Evolutionary conservation across 208 protist species (phyloP).

Genomic region (Acanthamoeba lenticulata): DNA sequence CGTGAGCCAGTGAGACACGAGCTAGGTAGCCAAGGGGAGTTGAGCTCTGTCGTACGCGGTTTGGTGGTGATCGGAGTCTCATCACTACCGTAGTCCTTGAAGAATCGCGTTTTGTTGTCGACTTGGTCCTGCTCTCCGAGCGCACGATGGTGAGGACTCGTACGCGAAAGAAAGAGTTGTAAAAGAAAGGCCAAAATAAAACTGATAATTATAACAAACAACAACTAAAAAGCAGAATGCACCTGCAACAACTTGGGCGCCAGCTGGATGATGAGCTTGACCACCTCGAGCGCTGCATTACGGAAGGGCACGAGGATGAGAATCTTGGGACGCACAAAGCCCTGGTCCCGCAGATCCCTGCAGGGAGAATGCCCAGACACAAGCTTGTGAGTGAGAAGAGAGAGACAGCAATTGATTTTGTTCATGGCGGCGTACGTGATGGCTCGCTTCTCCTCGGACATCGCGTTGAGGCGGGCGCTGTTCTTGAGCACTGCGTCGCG

Average conservation of each 20-base stretch:
- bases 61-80: constrained; percentile 24
- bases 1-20: background rate
- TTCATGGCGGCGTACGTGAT: background rate
- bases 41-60: background rate
- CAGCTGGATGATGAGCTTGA: constrained; percentile 91
- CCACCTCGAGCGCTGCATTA: constrained; percentile 92
- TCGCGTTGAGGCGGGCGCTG: constrained; percentile 16
- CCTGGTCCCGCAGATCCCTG: constrained; percentile 88
- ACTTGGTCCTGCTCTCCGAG: constrained; percentile 32
- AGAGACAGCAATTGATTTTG: background rate
- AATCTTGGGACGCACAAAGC: constrained; percentile 93
- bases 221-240: too few species aligned
- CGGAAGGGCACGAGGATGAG: constrained; percentile 94
- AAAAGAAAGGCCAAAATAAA: background rate
- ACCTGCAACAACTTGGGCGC: constrained; percentile 82
- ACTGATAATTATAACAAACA: too few species aligned
- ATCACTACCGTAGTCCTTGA: constrained; percentile 17
- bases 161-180: background rate
- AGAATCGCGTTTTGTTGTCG: constrained; percentile 33
- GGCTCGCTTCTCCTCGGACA: background rate
- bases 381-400: background rate
- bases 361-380: too few species aligned
- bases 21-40: background rate
- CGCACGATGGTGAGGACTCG: background rate
- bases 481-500: constrained; percentile 10